Evolutionary conservation across 306 rosid genomes (phyloP).

Genomic region (Parietaria judaica): DNA sequence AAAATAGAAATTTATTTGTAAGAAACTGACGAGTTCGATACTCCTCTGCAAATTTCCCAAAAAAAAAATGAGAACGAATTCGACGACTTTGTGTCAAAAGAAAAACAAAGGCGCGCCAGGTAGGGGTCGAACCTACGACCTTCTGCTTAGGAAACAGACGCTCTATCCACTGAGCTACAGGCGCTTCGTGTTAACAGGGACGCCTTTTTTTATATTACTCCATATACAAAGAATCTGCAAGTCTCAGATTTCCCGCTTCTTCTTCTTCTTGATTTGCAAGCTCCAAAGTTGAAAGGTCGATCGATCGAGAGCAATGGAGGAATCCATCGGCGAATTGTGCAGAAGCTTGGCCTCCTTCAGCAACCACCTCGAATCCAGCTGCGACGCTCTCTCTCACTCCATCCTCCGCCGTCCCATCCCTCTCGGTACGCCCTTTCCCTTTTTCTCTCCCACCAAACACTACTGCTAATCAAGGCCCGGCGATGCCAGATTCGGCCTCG

Average conservation of each 20-base stretch:
- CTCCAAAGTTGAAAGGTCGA: not conserved
- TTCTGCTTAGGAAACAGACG: constrained; percentile 72
- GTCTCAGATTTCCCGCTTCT: constrained; percentile 4
- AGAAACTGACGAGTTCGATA: no score
- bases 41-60: no score
- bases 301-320: constrained; percentile 37
- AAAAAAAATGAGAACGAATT: no score
- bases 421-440: constrained; percentile 34
- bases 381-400: constrained; percentile 70
- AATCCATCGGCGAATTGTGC: constrained; percentile 50
- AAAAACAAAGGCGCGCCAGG: constrained; percentile 34
- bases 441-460: constrained; percentile 12
- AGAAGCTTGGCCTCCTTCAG: constrained; percentile 48
- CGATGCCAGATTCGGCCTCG: constrained; percentile 57
- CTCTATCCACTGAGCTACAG: constrained; percentile 81
- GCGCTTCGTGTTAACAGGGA: constrained; percentile 17
- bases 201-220: no score
- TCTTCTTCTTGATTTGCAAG: not conserved
- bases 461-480: not conserved
- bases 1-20: no score
- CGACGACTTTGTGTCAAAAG: not conserved
- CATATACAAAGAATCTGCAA: no score
- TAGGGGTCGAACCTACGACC: constrained; percentile 64
- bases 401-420: constrained; percentile 79
- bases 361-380: constrained; percentile 61